Evolutionary conservation across 2,329 filamentous ascomycete species (phyloP).

Genomic region (Uncinocarpus reesii): DNA sequence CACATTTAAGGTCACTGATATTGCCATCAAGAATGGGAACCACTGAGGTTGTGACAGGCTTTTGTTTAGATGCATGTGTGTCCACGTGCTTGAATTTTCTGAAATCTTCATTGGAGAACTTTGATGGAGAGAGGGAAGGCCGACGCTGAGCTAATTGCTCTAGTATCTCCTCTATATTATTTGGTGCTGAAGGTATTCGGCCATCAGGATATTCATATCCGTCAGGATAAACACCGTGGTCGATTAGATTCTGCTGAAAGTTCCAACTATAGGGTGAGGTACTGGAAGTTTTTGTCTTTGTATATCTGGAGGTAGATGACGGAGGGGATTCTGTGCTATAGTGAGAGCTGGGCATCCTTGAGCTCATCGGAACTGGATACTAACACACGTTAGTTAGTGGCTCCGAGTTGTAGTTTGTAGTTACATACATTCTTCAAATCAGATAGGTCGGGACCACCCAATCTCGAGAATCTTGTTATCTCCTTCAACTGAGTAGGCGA

Average conservation of each 20-base stretch:
- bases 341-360: slow-evolving; percentile 2
- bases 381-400: not conserved
- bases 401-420: not conserved
- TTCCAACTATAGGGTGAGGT: slow-evolving; percentile 23
- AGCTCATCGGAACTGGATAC: not conserved
- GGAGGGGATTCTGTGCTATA: slow-evolving; percentile 10
- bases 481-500: not conserved
- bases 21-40: slow-evolving; percentile 23
- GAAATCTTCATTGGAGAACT: slow-evolving; percentile 26
- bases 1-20: slow-evolving; percentile 18
- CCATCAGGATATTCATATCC: slow-evolving; percentile 21
- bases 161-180: slow-evolving; percentile 14
- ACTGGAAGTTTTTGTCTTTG: slow-evolving; percentile 9
- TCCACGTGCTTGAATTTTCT: slow-evolving; percentile 24
- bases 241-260: slow-evolving; percentile 20
- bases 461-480: slow-evolving; percentile 13
- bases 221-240: not conserved
- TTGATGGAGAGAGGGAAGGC: slow-evolving; percentile 32
- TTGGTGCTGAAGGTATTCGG: slow-evolving; percentile 20
- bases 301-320: not conserved
- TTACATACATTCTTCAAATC: slow-evolving; percentile 16
- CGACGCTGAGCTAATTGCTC: slow-evolving; percentile 22
- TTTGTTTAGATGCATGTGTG: slow-evolving; percentile 26
- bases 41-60: slow-evolving; percentile 24
- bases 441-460: slow-evolving; percentile 13